Base-by-base conservation (phyloP, 2,329 filamentous ascomycete species). In the Lachnum nothofagi region DNA sequence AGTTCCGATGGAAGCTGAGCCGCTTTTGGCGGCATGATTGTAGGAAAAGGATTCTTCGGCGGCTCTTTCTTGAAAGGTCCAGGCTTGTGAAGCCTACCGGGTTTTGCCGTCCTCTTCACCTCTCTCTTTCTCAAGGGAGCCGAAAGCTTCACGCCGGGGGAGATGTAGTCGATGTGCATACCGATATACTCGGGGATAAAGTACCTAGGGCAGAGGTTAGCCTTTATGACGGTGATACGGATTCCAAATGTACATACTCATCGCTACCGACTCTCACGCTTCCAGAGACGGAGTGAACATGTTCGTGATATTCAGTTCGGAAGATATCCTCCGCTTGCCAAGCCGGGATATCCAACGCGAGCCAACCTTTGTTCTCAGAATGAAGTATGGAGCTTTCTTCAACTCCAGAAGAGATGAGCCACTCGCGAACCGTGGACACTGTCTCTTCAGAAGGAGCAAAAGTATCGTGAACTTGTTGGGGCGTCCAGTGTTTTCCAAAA, bases 91-190 rank as follows among this genome's bases (percentile, higher is more conserved):
- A 31, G 24, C 25, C 6, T 3, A 20, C 23, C 16, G 17, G 19
- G 14, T 27, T 19, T 29, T 9, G 9, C 31, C 12, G 22, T 34
- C 41, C 40, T 41, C 34, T 53, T 52, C 6, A 51, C 25, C 31
- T 43, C 41, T 2, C 25, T 42, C 41, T 52, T 56, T 25, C 44
- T 52, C 33, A 54, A 46, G 14, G 49, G 14, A 17, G 51, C 45
- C 5, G 55, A 57, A 27, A 72, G 61, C 45, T 71, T 71, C 40
- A 72, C 61, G 22, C 70, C 71, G 1, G 72, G 72, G 2, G 68
- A 72, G 38, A 75, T 68, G 57, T 72, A 74, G 59, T 75, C 72
- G 47, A 76, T 63, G 44, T 74, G 70, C 3, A 59, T 42, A 43
- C 65, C 60, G 22, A 75, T 45, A 44, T 69, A 60, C 12, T 66